Conservation (phyloP, 2,329 filamentous ascomycete genomes). For the Coleophoma cylindrospora region DNA sequence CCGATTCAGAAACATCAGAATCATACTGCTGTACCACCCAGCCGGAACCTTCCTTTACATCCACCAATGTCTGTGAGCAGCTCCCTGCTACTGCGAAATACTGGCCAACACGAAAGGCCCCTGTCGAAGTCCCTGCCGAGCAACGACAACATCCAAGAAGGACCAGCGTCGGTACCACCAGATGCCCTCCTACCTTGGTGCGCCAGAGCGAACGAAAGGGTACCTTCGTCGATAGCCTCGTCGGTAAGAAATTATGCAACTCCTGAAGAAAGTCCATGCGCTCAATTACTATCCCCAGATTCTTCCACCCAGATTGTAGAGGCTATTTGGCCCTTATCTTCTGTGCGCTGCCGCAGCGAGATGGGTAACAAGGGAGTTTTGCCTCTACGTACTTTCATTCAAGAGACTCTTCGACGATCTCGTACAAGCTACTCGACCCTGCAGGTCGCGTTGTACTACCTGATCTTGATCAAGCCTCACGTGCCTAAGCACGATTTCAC, state of each 20-base stretch:
- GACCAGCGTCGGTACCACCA: slow-evolving; percentile 48
- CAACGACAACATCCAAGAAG: slow-evolving; percentile 61
- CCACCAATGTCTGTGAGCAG: slow-evolving; percentile 25
- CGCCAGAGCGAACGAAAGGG: slow-evolving; percentile 89
- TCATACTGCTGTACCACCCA: slow-evolving; percentile 32
- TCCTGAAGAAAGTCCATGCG: slow-evolving; percentile 21
- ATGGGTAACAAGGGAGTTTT: slow-evolving; percentile 71
- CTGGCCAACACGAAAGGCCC: slow-evolving; percentile 26
- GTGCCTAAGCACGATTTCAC: slow-evolving; percentile 81
- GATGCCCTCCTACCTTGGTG: slow-evolving; percentile 69
- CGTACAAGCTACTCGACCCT: slow-evolving; percentile 96
- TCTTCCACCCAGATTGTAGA: slow-evolving; percentile 96
- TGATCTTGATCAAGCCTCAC: slow-evolving; percentile 88
- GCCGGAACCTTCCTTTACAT: slow-evolving; percentile 26
- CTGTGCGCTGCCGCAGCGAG: slow-evolving; percentile 70
- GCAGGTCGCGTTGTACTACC: slow-evolving; percentile 93
- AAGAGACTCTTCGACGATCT: slow-evolving; percentile 91
- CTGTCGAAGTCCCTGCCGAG: slow-evolving; percentile 49
- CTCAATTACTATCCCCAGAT: slow-evolving; percentile 55
- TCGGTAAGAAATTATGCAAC: slow-evolving; percentile 67
- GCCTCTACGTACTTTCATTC: slow-evolving; percentile 91
- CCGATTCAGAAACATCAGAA: slow-evolving; percentile 41
- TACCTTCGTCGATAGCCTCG: slow-evolving; percentile 93
- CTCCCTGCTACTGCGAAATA: slow-evolving; percentile 20
- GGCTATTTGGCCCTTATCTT: slow-evolving; percentile 92